These are phyloP conservation scores for Psilocybe cubensis DNA, from an alignment of 768 basidiomycete species.

Conservation along the genomic window DNA sequence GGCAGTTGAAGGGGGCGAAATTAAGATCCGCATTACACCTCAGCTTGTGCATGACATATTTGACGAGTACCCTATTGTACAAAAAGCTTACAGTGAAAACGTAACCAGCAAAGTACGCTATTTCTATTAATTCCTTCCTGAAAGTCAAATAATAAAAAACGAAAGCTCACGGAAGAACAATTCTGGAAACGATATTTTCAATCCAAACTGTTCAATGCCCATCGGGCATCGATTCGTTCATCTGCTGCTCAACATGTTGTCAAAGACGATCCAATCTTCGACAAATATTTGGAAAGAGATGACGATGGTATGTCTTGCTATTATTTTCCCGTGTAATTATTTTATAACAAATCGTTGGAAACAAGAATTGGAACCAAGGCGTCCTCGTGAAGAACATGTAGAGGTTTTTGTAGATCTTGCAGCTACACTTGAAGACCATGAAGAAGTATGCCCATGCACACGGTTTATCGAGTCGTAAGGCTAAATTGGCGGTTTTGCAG, in stretches of 20 bases:
- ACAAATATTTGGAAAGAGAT: slow-evolving; percentile 93
- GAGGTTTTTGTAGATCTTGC: slow-evolving; percentile 84
- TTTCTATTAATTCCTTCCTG: slow-evolving; percentile 9
- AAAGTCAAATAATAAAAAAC: slow-evolving; percentile 11
- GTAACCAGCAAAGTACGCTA: slow-evolving; percentile 79
- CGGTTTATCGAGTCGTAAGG: slow-evolving; percentile 1
- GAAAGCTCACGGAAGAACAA: slow-evolving; percentile 83
- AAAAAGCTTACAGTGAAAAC: slow-evolving; percentile 89
- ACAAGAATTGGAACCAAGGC: slow-evolving; percentile 78
- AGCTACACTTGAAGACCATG: slow-evolving; percentile 91
- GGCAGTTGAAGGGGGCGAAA: slow-evolving; percentile 81
- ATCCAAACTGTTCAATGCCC: slow-evolving; percentile 93
- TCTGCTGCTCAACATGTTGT: slow-evolving; percentile 83
- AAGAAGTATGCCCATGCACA: slow-evolving; percentile 54
- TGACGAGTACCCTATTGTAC: slow-evolving; percentile 95
- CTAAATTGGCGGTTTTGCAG: slow-evolving; percentile 39
- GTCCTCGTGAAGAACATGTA: slow-evolving; percentile 64
- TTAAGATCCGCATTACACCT: slow-evolving; percentile 88
- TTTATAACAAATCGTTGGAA: slow-evolving; percentile 2
- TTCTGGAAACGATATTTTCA: slow-evolving; percentile 99
- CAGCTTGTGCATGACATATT: slow-evolving; percentile 96
- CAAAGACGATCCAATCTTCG: slow-evolving; percentile 92
- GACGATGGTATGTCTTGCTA: slow-evolving; percentile 75
- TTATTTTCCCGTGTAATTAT: neutral
- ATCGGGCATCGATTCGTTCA: slow-evolving; percentile 90